These are phyloP conservation scores for Bathelium albidoporum DNA, from an alignment of 495 filamentous ascomycete genomes.

Conservation along the genomic window DNA sequence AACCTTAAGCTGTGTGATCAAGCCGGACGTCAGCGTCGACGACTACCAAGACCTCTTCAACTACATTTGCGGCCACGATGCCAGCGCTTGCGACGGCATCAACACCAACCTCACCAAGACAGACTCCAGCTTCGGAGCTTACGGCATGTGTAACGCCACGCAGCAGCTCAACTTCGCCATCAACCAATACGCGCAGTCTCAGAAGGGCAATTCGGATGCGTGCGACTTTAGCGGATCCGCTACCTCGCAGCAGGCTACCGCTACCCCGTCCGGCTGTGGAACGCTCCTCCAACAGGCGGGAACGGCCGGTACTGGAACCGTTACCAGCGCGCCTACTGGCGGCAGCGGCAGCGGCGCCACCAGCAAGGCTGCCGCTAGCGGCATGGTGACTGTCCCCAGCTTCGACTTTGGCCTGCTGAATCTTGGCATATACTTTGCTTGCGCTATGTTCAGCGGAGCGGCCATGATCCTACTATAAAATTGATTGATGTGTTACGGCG, in stretches of 20 bases:
- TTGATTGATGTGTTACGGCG: neutral
- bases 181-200: slow-evolving; percentile 60
- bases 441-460: slow-evolving; percentile 56
- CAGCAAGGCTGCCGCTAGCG: slow-evolving; percentile 30
- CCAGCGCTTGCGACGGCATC: slow-evolving; percentile 60
- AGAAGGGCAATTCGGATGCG: slow-evolving; percentile 46
- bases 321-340: slow-evolving; percentile 44
- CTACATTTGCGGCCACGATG: slow-evolving; percentile 53
- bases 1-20: slow-evolving; percentile 58
- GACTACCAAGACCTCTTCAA: slow-evolving; percentile 59
- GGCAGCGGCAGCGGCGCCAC: slow-evolving; percentile 33
- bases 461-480: slow-evolving; percentile 71
- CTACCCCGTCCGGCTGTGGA: slow-evolving; percentile 44
- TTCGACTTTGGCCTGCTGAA: slow-evolving; percentile 55
- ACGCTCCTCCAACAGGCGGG: slow-evolving; percentile 52
- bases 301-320: slow-evolving; percentile 50
- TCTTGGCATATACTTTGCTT: slow-evolving; percentile 56
- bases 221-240: slow-evolving; percentile 72
- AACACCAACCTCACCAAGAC: slow-evolving; percentile 58
- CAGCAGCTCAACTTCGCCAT: slow-evolving; percentile 74
- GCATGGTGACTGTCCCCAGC: slow-evolving; percentile 38
- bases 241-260: slow-evolving; percentile 28
- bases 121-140: slow-evolving; percentile 59
- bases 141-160: slow-evolving; percentile 72
- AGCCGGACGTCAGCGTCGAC: slow-evolving; percentile 35